Evolutionary conservation across 163 green algal species (phyloP).

Genomic region (Scenedesmus sp.): DNA sequence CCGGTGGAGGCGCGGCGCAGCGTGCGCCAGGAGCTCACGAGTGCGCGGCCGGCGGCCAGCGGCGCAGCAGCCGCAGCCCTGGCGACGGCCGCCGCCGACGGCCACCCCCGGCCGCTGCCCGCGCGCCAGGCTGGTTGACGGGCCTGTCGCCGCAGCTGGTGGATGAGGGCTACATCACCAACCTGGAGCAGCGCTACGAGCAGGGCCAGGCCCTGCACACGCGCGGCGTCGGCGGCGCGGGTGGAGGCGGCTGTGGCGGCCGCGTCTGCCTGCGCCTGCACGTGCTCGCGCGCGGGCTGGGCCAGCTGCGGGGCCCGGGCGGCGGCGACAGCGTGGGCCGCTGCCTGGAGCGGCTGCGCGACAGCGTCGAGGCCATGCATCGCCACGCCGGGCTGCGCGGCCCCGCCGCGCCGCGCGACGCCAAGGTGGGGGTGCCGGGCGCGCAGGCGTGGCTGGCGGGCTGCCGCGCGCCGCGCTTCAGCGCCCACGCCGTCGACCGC

Average conservation of each 20-base stretch:
- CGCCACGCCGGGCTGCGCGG: neutral
- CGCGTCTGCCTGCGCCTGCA: slow-evolving; percentile 53
- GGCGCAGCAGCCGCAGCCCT: neutral
- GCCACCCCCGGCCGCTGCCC: neutral
- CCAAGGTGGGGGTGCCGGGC: neutral
- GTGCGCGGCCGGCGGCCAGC: neutral
- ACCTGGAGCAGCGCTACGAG: slow-evolving; percentile 54
- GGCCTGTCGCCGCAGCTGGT: slow-evolving; percentile 53
- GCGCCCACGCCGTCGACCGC: no score
- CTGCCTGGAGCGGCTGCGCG: slow-evolving; percentile 14
- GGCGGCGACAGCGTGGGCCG: neutral
- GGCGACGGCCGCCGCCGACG: no score
- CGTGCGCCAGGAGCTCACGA: neutral
- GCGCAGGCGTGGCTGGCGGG: neutral
- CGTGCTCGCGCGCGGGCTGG: slow-evolving; percentile 44
- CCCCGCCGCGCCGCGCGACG: no score
- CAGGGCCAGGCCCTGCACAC: slow-evolving; percentile 45
- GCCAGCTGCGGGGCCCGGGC: neutral
- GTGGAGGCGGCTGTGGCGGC: slow-evolving; percentile 19
- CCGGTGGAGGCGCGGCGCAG: slow-evolving; percentile 42
- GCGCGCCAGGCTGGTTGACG: slow-evolving; percentile 46
- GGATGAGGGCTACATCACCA: slow-evolving; percentile 55
- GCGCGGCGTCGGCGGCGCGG: neutral
- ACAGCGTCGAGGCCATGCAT: slow-evolving; percentile 24
- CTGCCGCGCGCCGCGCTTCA: neutral